Evolutionary conservation across 768 basidiomycete genomes (phyloP).

Genomic region (Asterophora parasitica): DNA sequence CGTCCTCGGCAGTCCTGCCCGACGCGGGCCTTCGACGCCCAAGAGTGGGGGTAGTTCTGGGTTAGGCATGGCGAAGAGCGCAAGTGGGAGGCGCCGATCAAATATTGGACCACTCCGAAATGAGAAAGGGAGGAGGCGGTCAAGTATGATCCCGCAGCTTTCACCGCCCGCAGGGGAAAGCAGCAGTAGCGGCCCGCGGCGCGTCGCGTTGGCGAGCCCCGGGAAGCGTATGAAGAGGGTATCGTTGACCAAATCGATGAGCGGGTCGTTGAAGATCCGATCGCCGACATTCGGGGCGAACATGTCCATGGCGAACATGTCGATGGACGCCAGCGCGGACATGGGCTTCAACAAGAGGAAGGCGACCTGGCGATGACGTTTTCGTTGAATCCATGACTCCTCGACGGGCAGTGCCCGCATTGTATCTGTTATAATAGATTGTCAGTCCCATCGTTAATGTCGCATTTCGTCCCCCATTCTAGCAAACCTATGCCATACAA

Average conservation of each 20-base stretch:
- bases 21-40: conserved; percentile 48
- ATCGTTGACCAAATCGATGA: conserved; percentile 44
- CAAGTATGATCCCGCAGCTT: conserved; percentile 76
- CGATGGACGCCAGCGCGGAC: conserved; percentile 43
- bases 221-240: conserved; percentile 55
- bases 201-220: conserved; percentile 48
- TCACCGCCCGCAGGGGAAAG: conserved; percentile 40
- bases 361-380: conserved; percentile 55
- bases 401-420: conserved; percentile 12
- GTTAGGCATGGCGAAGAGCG: conserved; percentile 18
- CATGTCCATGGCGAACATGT: conserved; percentile 25
- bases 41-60: conserved; percentile 19
- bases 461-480: conserved; percentile 8
- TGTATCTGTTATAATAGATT: conserved; percentile 14
- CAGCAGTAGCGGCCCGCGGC: conserved; percentile 20
- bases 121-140: conserved; percentile 70
- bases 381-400: conserved; percentile 7
- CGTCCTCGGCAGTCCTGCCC: conserved; percentile 38
- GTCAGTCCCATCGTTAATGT: conserved; percentile 11
- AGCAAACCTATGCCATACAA: conserved; percentile 15
- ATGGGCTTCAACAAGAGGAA: conserved; percentile 42
- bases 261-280: conserved; percentile 26
- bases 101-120: conserved; percentile 71
- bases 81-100: conserved; percentile 57
- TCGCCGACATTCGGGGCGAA: conserved; percentile 18